phyloP scores from a whole-genome alignment of 2,329 filamentous ascomycete species.

The Diaporthe caulivora region DNA sequence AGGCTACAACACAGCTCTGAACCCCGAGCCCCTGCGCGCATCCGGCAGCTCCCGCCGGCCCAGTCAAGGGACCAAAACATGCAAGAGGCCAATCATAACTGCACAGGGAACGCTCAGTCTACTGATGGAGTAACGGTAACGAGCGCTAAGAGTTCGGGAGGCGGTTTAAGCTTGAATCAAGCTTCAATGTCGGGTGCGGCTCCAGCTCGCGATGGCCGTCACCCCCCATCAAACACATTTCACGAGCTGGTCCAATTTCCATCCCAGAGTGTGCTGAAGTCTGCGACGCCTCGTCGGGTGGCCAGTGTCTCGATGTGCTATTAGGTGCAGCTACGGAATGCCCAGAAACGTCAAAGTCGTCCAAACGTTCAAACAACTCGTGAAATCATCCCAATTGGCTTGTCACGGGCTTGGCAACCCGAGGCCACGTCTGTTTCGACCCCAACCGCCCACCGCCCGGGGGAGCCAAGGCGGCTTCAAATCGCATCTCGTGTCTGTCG shows the following conservation, averaged over 20 bases:
- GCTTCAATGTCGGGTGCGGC: background rate
- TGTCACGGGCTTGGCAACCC: slow-evolving; percentile 36
- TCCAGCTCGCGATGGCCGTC: background rate
- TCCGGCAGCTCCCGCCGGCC: slow-evolving; percentile 24
- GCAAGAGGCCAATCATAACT: background rate
- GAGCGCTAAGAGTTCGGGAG: slow-evolving; percentile 3
- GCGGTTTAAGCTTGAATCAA: slow-evolving; percentile 12
- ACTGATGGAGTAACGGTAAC: slow-evolving; percentile 20
- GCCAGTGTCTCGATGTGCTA: slow-evolving; percentile 1
- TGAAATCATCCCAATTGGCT: slow-evolving; percentile 35
- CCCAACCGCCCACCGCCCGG: slow-evolving; percentile 1
- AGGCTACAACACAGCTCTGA: background rate
- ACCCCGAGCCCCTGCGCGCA: background rate
- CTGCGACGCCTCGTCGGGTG: slow-evolving; percentile 12
- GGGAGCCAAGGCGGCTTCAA: slow-evolving; percentile 16
- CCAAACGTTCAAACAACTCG: slow-evolving; percentile 34
- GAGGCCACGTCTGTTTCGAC: slow-evolving; percentile 34
- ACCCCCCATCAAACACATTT: background rate
- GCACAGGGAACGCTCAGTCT: background rate
- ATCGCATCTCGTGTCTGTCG: slow-evolving; percentile 22
- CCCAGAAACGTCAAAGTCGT: slow-evolving; percentile 26
- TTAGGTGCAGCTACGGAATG: background rate
- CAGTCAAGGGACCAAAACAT: background rate
- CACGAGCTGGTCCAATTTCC: background rate
- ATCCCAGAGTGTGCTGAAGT: slow-evolving; percentile 14